A percentile compares a stretch with the other conserved stretches of the same genome.
phyloP scores from a whole-genome alignment of 75 land plant genomes.

The Gnetum montanum region DNA sequence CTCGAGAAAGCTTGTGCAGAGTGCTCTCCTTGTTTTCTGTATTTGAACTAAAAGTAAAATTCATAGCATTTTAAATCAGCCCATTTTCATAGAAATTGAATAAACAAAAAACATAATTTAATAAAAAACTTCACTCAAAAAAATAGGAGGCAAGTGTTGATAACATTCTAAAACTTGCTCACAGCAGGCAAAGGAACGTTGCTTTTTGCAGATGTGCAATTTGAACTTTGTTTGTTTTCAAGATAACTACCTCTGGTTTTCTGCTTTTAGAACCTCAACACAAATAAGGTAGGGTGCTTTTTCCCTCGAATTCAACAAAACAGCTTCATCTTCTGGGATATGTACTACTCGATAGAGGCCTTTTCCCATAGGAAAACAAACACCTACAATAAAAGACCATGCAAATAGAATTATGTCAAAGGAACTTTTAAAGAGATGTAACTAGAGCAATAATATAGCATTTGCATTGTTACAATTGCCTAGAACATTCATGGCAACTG shows the following conservation, averaged over 20 bases:
- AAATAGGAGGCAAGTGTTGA: no score
- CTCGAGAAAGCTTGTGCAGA: conserved; percentile 66
- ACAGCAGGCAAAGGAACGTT: no score
- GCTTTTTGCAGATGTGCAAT: no score
- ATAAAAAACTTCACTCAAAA: no score
- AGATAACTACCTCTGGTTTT: conserved; percentile 57
- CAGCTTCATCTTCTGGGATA: conserved; percentile 94
- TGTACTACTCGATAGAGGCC: conserved; percentile 91
- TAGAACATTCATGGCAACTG: neutral
- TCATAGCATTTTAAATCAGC: neutral
- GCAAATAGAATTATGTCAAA: no score
- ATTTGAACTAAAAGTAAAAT: neutral
- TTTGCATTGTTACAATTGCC: neutral
- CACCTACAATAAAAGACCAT: conserved; percentile 40
- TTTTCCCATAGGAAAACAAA: conserved; percentile 97
- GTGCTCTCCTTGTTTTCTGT: conserved; percentile 7
- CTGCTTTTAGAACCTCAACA: conserved; percentile 87
- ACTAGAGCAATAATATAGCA: no score
- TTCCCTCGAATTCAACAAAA: conserved; percentile 93
- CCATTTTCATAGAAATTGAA: no score
- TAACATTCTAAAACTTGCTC: no score
- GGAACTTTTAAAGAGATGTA: neutral
- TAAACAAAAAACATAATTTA: neutral
- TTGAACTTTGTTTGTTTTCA: no score
- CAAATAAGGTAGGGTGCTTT: conserved; percentile 97